Evolutionary conservation across 306 rosid genomes (phyloP).

Genomic region (cucumber (Cucumis sativus)): Cucumber_9930_V3 NC_026660.2:146001-146500

Average conservation of each 20-base stretch:
- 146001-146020: neutral
- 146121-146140: neutral
- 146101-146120: neutral
- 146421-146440: neutral
- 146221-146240: too few species aligned
- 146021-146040: neutral
- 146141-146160: neutral
- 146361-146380: too few species aligned
- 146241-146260: too few species aligned
- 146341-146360: too few species aligned
- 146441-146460: neutral
- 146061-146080: neutral
- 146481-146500: neutral
- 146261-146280: too few species aligned
- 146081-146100: neutral
- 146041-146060: neutral
- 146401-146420: neutral
- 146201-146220: neutral
- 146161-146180: neutral
- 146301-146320: too few species aligned
- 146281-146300: too few species aligned
- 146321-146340: too few species aligned
- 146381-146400: too few species aligned
- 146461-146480: neutral
- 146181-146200: neutral